Evolutionary conservation across 2,329 filamentous ascomycete species (phyloP), one percentile per base, ranked within the genome.

Genomic region (Davidsoniella eucalypti): DNA sequence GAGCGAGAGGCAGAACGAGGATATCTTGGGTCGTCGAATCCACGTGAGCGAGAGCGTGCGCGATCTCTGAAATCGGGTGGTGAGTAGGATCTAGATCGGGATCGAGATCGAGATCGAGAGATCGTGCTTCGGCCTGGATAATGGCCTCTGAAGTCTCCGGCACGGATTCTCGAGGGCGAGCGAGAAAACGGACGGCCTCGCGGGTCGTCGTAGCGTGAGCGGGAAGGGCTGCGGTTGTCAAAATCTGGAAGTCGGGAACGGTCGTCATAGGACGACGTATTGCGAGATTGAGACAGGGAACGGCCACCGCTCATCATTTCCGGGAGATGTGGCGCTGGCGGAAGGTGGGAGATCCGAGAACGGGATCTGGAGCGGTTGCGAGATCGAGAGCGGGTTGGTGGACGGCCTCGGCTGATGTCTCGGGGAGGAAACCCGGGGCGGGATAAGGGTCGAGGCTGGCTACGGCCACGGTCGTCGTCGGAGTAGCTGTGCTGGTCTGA

Each of bases 151-250:
- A 23, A 23, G 23, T 37, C 38, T 29, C 25, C 29, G 29, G 21
- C 44, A 36, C 43, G 45, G 8, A 47, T 46, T 23, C 43, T 25
- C 3, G 49, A 42, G 12, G 49, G 49, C 14, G 49, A 47, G n/a
- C 37, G 14, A 16, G 43, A 36, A 23, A 41, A 21, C 7, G 38
- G 21, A 14, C 46, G 18, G 16, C 38, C 46, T 42, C 46, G 33
- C 29, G 29, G 29, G 29, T 12, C 29, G 29, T 33, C 29, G 29
- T 33, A 33, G 29, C 29, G 29, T 33, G 29, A 33, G 29, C 12
- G 29, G 4, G 29, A 33, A 33, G 29, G 29, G 29, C 29, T 33
- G 29, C 29, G 29, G 29, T 33, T 33, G 29, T 33, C 29, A n/a
- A 6, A 41, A n/a, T 49, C 46, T 12, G 46, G 12, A 14, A 38